phyloP scores from a whole-genome alignment of 371 early-diverging fungal species.

The Cladochytrium tenue region DNA sequence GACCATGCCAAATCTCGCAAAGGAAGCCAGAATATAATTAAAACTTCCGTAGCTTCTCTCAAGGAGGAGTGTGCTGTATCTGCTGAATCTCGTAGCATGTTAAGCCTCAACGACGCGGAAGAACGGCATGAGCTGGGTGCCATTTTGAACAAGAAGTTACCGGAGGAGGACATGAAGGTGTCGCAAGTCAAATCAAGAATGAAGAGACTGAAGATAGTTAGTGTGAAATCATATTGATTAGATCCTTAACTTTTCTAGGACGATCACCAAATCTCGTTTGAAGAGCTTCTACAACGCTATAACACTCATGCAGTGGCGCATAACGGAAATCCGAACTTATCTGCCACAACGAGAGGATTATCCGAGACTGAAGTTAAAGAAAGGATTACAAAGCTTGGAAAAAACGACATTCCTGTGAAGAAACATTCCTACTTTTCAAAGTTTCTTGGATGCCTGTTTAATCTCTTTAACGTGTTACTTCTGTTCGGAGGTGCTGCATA shows the following conservation, averaged over 20 bases:
- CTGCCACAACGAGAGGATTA: slow-evolving; percentile 10
- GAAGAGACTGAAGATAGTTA: too few species aligned
- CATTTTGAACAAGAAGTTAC: too few species aligned
- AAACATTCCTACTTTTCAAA: slow-evolving; percentile 20
- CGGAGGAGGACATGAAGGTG: too few species aligned
- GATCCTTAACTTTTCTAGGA: slow-evolving; percentile 14
- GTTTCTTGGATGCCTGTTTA: slow-evolving; percentile 44
- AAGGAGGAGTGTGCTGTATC: too few species aligned
- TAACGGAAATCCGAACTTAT: background rate
- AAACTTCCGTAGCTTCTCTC: too few species aligned
- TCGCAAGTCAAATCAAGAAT: too few species aligned
- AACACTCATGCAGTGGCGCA: slow-evolving; percentile 14
- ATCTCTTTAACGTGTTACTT: slow-evolving; percentile 49
- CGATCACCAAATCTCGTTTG: slow-evolving; percentile 26
- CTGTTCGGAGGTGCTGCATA: slow-evolving; percentile 40
- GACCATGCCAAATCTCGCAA: too few species aligned
- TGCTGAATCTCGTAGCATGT: too few species aligned
- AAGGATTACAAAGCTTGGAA: slow-evolving; percentile 10
- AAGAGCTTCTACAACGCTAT: slow-evolving; percentile 4
- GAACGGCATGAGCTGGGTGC: too few species aligned
- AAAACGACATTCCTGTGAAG: slow-evolving; percentile 20
- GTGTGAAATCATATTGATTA: background rate
- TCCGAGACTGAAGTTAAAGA: slow-evolving; percentile 13
- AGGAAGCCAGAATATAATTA: too few species aligned
- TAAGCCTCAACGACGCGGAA: too few species aligned